Evolutionary conservation across 2,329 filamentous ascomycete species (phyloP).

Genomic region (Sarocladium oryzae): DNA sequence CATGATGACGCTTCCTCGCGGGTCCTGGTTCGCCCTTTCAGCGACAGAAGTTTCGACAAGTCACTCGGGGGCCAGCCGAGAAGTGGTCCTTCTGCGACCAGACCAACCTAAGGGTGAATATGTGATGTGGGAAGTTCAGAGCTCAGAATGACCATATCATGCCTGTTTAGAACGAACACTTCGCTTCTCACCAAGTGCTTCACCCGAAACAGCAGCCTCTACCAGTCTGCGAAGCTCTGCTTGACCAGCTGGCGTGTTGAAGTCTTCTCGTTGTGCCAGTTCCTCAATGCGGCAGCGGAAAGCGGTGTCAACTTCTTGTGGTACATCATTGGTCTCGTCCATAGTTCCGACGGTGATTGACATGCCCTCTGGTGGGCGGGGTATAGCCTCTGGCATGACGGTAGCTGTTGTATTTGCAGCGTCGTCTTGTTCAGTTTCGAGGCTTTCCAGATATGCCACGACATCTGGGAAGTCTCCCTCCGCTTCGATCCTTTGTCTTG

Average conservation of each 20-base stretch:
- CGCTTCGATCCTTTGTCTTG: slow-evolving; percentile 69
- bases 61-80: slow-evolving; percentile 36
- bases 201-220: slow-evolving; percentile 67
- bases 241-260: slow-evolving; percentile 75
- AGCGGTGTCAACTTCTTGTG: slow-evolving; percentile 67
- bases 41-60: slow-evolving; percentile 44
- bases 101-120: slow-evolving; percentile 45
- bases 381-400: slow-evolving; percentile 36
- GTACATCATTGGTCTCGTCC: slow-evolving; percentile 52
- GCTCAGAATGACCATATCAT: slow-evolving; percentile 36
- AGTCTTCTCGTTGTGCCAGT: slow-evolving; percentile 75
- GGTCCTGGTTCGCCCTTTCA: slow-evolving; percentile 50
- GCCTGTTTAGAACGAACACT: slow-evolving; percentile 57
- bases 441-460: slow-evolving; percentile 57
- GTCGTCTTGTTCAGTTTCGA: slow-evolving; percentile 21
- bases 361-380: slow-evolving; percentile 68
- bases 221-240: slow-evolving; percentile 71
- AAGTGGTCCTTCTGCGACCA: slow-evolving; percentile 48
- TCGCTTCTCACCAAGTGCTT: slow-evolving; percentile 56
- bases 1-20: slow-evolving; percentile 34
- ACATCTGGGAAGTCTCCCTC: slow-evolving; percentile 76
- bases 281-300: slow-evolving; percentile 85
- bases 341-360: slow-evolving; percentile 73
- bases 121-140: slow-evolving; percentile 53
- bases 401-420: slow-evolving; percentile 21